These are phyloP conservation scores for Podaxis pistillaris DNA, from an alignment of 768 basidiomycete species.

Conservation along the genomic window DNA sequence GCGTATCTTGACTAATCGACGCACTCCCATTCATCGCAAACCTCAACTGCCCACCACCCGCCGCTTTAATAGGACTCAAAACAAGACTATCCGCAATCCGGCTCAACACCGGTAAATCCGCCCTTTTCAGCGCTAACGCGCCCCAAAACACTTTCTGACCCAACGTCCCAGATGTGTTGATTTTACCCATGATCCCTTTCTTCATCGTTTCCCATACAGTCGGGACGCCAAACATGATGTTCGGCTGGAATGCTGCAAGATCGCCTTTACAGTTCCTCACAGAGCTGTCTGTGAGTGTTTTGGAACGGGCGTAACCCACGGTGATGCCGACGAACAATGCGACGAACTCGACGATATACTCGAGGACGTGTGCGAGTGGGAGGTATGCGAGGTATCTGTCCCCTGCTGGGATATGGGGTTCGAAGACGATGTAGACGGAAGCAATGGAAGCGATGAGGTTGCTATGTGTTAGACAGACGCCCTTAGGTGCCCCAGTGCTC, in stretches of 20 bases:
- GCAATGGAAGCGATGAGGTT: conserved; percentile 79
- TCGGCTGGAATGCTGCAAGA: conserved; percentile 67
- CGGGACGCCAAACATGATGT: conserved; percentile 84
- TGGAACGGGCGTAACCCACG: conserved; percentile 78
- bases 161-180: conserved; percentile 54
- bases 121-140: conserved; percentile 65
- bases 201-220: conserved; percentile 90
- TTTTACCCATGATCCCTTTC: conserved; percentile 78
- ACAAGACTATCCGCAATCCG: conserved; percentile 65
- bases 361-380: conserved; percentile 85
- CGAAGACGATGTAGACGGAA: conserved; percentile 60
- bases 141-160: conserved; percentile 67
- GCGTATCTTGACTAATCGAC: conserved; percentile 71
- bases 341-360: conserved; percentile 80
- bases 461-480: conserved; percentile 76
- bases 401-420: conserved; percentile 45
- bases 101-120: conserved; percentile 53
- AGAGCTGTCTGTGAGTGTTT: conserved; percentile 84
- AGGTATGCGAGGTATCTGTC: conserved; percentile 80
- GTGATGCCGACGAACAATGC: conserved; percentile 69
- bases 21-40: conserved; percentile 77
- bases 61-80: conserved; percentile 61
- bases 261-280: conserved; percentile 78
- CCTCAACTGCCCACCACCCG: conserved; percentile 76
- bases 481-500: conserved; percentile 84